A percentile compares a stretch with the other conserved stretches of the same genome.
Evolutionary conservation across 805 yeast genomes (phyloP).

Genomic region (Starmerella powellii): DNA sequence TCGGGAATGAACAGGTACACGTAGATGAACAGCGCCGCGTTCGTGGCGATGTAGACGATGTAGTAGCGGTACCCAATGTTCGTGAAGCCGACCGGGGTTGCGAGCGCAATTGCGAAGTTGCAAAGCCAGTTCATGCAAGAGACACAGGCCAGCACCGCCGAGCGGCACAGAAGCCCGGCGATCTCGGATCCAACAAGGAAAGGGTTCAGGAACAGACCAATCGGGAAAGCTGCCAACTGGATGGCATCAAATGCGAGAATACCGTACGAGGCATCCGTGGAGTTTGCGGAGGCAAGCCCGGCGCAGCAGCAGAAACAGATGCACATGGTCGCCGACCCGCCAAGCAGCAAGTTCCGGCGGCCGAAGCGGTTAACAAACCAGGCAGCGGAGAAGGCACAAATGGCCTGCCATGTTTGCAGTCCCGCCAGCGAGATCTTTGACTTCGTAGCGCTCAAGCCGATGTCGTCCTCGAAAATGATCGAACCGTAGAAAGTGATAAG

Average conservation of each 20-base stretch:
- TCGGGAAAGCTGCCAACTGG: conserved; percentile 38
- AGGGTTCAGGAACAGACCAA: conserved; percentile 33
- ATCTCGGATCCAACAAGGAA: conserved; percentile 44
- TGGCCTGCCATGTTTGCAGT: conserved; percentile 33
- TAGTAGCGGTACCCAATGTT: conserved; percentile 44
- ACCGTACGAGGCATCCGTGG: conserved; percentile 28
- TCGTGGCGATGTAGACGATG: conserved; percentile 45
- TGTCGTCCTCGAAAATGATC: conserved; percentile 37
- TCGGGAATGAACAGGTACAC: conserved; percentile 43
- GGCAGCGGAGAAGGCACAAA: conserved; percentile 39
- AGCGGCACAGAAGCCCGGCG: conserved; percentile 39
- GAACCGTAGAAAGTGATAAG: conserved; percentile 49
- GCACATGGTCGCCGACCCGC: conserved; percentile 30
- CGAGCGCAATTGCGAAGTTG: conserved; percentile 46
- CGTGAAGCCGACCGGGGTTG: conserved; percentile 40
- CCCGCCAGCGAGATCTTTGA: conserved; percentile 37
- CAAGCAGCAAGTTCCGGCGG: conserved; percentile 36
- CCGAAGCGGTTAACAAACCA: conserved; percentile 43
- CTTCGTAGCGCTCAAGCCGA: conserved; percentile 31
- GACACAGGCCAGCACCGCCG: conserved; percentile 40
- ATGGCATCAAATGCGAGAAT: conserved; percentile 40
- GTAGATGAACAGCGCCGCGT: conserved; percentile 37
- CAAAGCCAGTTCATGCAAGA: conserved; percentile 47
- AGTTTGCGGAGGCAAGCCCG: conserved; percentile 25
- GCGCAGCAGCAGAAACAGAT: conserved; percentile 25